phyloP scores from a whole-genome alignment of 2,329 filamentous ascomycete species.

The Dryadomyces quercus-mongolicae region DNA sequence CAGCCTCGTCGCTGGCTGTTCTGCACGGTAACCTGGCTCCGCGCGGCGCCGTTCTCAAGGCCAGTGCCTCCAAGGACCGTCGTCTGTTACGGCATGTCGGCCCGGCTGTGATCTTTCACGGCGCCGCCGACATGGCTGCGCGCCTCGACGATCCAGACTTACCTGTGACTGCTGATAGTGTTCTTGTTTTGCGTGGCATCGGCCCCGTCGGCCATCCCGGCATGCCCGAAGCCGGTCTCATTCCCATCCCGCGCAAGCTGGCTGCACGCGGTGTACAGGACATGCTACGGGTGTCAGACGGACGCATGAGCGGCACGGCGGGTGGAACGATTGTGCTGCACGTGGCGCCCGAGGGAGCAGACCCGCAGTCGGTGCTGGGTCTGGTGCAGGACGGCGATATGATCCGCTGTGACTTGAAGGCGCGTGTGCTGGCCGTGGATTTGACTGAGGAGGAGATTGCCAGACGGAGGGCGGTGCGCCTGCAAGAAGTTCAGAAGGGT shows the following conservation, averaged over 20 bases:
- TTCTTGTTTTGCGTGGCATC: conserved; percentile 53
- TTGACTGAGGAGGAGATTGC: conserved; percentile 60
- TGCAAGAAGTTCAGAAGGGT: background rate
- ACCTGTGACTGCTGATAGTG: conserved; percentile 45
- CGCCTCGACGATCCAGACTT: conserved; percentile 47
- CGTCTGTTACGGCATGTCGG: conserved; percentile 34
- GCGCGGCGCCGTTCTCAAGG: conserved; percentile 76
- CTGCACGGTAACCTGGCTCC: conserved; percentile 75
- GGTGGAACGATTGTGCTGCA: conserved; percentile 88
- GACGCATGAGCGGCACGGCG: conserved; percentile 72
- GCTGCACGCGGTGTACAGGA: conserved; percentile 65
- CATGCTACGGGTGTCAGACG: conserved; percentile 76
- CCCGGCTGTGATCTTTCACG: conserved; percentile 52
- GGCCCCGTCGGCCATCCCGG: conserved; percentile 43
- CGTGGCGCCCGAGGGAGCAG: conserved; percentile 71
- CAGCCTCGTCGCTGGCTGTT: conserved; percentile 69
- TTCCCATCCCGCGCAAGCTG: conserved; percentile 60
- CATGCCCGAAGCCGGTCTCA: conserved; percentile 72
- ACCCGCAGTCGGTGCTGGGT: conserved; percentile 65
- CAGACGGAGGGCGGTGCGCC: too few relatives aligned
- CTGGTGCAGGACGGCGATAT: conserved; percentile 65
- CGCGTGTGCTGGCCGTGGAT: conserved; percentile 44
- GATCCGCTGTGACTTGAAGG: conserved; percentile 66
- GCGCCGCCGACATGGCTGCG: conserved; percentile 61
- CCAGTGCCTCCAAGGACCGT: conserved; percentile 73